Evolutionary conservation across 192 early-diverging fungal species (phyloP).

Genomic region (Paraglomus occultum): DNA sequence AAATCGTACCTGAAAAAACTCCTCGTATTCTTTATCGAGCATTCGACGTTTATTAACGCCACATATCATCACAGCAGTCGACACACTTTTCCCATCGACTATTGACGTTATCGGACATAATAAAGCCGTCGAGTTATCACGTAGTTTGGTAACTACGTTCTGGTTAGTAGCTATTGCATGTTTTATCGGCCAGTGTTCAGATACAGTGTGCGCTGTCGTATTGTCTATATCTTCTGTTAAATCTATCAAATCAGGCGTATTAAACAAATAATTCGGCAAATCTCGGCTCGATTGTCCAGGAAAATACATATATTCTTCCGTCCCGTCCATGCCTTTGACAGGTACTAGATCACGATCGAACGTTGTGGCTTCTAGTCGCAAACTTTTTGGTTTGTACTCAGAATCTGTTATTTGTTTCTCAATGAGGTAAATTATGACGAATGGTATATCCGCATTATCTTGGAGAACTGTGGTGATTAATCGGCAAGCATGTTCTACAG

Average conservation of each 20-base stretch:
- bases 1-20: slow-evolving; percentile 7
- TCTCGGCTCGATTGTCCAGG: neutral
- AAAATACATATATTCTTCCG: slow-evolving; percentile 6
- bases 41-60: slow-evolving; percentile 6
- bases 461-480: neutral
- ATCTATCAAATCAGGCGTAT: slow-evolving; percentile 6
- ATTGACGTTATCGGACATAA: neutral
- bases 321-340: neutral
- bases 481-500: slow-evolving; percentile 1
- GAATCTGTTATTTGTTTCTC: neutral
- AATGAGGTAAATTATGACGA: slow-evolving; percentile 14
- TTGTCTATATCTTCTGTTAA: slow-evolving; percentile 5
- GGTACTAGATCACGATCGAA: slow-evolving; percentile 21
- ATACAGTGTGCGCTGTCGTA: neutral
- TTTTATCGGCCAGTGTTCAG: slow-evolving; percentile 14
- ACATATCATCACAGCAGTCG: slow-evolving; percentile 7
- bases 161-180: neutral
- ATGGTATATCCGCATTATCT: slow-evolving; percentile 8
- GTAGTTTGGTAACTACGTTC: neutral
- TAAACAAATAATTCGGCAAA: slow-evolving; percentile 11
- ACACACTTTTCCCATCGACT: neutral
- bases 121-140: neutral
- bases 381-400: neutral
- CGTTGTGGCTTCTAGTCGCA: slow-evolving; percentile 3
- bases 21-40: slow-evolving; percentile 9